Base-by-base conservation (phyloP, 768 basidiomycete genomes). In the Macrolepiota albuminosa region DNA sequence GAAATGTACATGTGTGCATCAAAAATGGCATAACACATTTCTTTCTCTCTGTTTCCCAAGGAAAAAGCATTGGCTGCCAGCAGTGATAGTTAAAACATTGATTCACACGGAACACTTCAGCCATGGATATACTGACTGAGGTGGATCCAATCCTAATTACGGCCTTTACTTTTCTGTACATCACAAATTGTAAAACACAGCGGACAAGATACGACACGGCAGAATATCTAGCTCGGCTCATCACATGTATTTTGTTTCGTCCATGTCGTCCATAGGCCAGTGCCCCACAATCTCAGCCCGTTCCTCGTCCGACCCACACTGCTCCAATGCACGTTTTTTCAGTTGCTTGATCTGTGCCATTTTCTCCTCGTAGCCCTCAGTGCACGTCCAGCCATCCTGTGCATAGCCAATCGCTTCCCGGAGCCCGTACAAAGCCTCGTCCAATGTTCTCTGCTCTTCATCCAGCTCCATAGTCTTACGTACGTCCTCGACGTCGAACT, bases 191-290 rank as follows among this genome's bases (percentile, higher is more conserved):
- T 21, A 21, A 21, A 21, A 21, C 21, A 21, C 21, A 21, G 21
- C 21, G 21, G 21, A 21, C 21, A 21, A 21, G 21, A 21, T 21
- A 21, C 21, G 1, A 21, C 21, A 21, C 21, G 1, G 1, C 21
- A 24, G 21, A 24, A 46, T 46, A 46, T 46, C 45, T 46, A 46
- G 45, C 10, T 24, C 4, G 4, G 8, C 24, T 46, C 21, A 4
- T 67, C 71, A 80, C 71, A 70, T 76, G 63, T 80, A 81, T n/a
- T 73, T 56, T 69, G 73, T 65, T 69, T 83, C 80, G 64, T 80
- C 73, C 75, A 80, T 81, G 59, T 81, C 79, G 67, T 81, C 76
- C 58, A 67, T 80, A 63, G 66, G 69, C 81, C 80, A 83, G 64
- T 83, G 64, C 52, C 64, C 74, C 72, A 6, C 58, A 52, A 75